Evolutionary conservation across 1,139 yeast species (phyloP), one percentile per base, ranked within the genome.

Genomic region (Nadsonia commutata): DNA sequence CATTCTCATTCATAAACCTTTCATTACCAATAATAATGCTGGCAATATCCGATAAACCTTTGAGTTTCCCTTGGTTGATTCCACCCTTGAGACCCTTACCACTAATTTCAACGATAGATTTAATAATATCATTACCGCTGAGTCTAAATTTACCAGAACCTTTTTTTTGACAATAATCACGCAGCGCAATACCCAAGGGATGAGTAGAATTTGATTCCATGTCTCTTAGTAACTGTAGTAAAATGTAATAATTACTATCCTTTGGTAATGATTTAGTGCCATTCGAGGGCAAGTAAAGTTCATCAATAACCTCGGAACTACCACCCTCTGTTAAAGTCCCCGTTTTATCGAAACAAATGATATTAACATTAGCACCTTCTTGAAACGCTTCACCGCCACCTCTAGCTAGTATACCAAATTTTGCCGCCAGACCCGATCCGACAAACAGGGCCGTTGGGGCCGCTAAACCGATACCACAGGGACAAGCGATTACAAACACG

Each of bases 391-490:
- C 78, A 39, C 93, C 93, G 11, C 93, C 93, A 31, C 90, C 90
- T 53, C 79, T 72, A 1, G 82, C 86, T 40, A 81, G 64, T 41
- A 81, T 77, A n/a, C 93, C 93, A 56, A 76, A 66, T 36, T 72
- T 67, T 1, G 95, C 95, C 21, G 93, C 94, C 18, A 82, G 70
- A 1, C 94, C 94, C 11, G 94, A 78, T 17, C 95, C 95, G 3
- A 84, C 94, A 79, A 81, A 83, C 27, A 84, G 71, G 0, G 95
- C 95, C 2, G 94, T 83, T 1, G 95, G 95, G 0, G 95, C 94
- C 16, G 95, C 95, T 39, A 85, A 66, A 4, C 95, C 95, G 40
- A 84, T 69, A 1, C 94, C 95, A 68, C 95, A 85, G 1, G 95
- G 95, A 59, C 95, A 85, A 0, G 95, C 95, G 40, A 85, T 86